These are phyloP conservation scores for Sisymbrium altissimum DNA, from an alignment of 345 rosid genomes.

Conservation along the genomic window DNA sequence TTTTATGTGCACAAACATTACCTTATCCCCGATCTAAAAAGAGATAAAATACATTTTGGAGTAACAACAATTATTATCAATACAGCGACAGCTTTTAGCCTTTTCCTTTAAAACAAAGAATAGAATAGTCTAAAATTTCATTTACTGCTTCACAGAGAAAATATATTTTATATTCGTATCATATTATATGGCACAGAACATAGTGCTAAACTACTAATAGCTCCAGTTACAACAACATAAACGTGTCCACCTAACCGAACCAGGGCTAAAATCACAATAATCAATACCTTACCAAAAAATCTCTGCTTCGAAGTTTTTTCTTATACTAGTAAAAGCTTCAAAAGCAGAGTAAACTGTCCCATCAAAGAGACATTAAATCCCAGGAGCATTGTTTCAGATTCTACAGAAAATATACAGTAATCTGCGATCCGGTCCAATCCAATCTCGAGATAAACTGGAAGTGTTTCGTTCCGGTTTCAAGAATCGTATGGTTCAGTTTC, in stretches of 20 bases:
- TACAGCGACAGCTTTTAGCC: too few species aligned
- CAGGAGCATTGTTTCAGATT: constrained; percentile 3
- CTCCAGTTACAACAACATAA: constrained; percentile 24
- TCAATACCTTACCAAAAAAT: constrained; percentile 6
- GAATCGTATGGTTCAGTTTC: constrained; percentile 17
- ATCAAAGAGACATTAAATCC: background rate
- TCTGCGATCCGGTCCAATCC: constrained; percentile 1
- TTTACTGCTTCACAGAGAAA: background rate
- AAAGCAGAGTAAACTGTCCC: constrained; percentile 19
- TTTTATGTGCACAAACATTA: constrained; percentile 2
- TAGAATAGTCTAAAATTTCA: too few species aligned
- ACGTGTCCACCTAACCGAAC: constrained; percentile 22
- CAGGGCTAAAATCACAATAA: background rate
- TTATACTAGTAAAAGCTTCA: background rate
- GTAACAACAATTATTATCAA: too few species aligned
- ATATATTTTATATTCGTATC: background rate
- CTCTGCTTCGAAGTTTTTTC: constrained; percentile 17
- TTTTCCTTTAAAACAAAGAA: too few species aligned
- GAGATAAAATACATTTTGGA: background rate
- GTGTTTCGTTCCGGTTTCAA: constrained; percentile 13
- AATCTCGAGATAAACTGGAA: constrained; percentile 9
- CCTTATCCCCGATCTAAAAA: background rate
- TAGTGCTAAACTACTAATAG: background rate
- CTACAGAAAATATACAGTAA: constrained; percentile 24
- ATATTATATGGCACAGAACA: background rate